Base-by-base conservation (phyloP, 2,329 filamentous ascomycete genomes). In the Ceratocystis colombiana region DNA sequence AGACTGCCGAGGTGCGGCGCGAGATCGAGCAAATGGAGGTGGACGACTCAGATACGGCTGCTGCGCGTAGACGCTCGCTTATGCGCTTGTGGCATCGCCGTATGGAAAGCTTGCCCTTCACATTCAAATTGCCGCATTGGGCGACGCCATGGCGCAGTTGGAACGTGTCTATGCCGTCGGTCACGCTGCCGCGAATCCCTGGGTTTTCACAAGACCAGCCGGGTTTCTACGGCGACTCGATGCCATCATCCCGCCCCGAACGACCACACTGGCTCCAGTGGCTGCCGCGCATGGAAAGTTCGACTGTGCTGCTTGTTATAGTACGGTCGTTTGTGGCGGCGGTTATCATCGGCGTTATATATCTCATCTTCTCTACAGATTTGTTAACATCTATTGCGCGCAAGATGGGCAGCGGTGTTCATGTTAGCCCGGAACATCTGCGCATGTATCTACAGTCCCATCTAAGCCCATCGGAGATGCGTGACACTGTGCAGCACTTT, bases 21-120 rank as follows among this genome's bases (percentile, higher is more conserved):
- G 89, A 94, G 76, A 87, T 97, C 78, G 85, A 95, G 73, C 88
- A 96, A 81, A 86, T 96, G 82, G 90, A 95, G 71, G 84, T 95
- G 53, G 83, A 90, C 71, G 90, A 95, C 70, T 84, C 85, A 71
- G 90, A 95, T 71, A 84, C 85, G 33, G 68, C 64, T 22, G 72
- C 77, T 25, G 74, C 77, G 62, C 73, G 75, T 67, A 71, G 76
- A 65, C 74, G 76, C 37, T 74, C 78, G 28, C 79, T 77, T 1
- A 73, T 77, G 64, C 64, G 66, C 45, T 25, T 65, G 45, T 68
- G 66, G 66, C 48, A 64, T 33, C 63, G 66, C 15, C 57, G 63
- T 10, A 63, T 68, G 57, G 64, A 57, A n/a, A 65, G 64, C 41
- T 20, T 68, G 71, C 78, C 78, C 25, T 80, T 82, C 68, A 77